Conservation (phyloP, 1,284 basidiomycete genomes). For the Pseudomicrostroma phylloplanum region DNA sequence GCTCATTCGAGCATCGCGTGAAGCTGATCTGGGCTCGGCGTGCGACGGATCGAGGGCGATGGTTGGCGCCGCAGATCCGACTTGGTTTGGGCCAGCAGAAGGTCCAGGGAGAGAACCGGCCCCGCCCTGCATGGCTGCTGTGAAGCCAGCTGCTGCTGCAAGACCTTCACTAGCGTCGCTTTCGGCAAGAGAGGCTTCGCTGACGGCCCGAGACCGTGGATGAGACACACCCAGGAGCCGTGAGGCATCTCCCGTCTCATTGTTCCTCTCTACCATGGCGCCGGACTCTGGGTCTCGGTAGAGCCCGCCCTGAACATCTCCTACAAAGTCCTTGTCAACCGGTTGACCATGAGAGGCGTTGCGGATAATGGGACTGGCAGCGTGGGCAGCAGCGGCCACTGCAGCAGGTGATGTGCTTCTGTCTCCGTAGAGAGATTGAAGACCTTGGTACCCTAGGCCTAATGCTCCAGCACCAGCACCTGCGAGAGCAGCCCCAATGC, state of each 20-base stretch:
- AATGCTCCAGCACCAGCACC: conserved; percentile 28
- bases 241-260: background rate
- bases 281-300: conserved; percentile 35
- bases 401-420: conserved; percentile 6
- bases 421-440: conserved; percentile 20
- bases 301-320: conserved; percentile 26
- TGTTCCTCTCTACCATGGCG: conserved; percentile 25
- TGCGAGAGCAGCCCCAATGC: conserved; percentile 41
- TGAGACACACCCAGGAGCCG: no score
- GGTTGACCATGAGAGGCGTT: background rate
- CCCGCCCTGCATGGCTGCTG: conserved; percentile 24
- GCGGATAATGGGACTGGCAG: background rate
- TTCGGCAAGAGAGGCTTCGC: conserved; percentile 22
- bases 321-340: conserved; percentile 9
- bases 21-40: conserved; percentile 14
- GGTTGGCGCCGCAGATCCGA: background rate
- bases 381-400: conserved; percentile 1
- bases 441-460: conserved; percentile 27
- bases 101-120: conserved; percentile 9
- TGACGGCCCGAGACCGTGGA: conserved; percentile 16
- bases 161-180: conserved; percentile 32
- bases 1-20: conserved; percentile 9
- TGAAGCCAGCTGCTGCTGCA: conserved; percentile 36
- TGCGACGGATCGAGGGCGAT: background rate
- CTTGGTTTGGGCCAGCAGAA: background rate